These are phyloP conservation scores for Boletus vinaceobasis DNA, from an alignment of 768 basidiomycete genomes.

Conservation along the genomic window DNA sequence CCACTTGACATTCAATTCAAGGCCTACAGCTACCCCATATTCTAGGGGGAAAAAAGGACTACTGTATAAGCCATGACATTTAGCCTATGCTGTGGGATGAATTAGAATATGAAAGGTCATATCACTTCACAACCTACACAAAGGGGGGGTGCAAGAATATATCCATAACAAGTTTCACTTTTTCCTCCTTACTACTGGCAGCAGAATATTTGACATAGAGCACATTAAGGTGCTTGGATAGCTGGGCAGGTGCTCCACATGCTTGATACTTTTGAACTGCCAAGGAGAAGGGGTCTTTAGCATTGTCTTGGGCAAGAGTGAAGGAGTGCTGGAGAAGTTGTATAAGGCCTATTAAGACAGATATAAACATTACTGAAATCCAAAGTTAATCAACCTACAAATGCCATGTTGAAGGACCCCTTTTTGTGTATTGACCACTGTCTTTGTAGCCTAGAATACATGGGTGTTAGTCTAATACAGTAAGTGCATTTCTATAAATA, in stretches of 20 bases:
- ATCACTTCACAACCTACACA: not conserved
- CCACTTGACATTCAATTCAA: not conserved
- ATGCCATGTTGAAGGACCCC: not conserved
- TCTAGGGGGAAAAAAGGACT: not conserved
- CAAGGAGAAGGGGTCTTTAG: not conserved
- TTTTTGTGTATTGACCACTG: not conserved
- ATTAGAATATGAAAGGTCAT: not conserved
- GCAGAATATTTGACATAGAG: not conserved
- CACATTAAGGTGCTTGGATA: not conserved
- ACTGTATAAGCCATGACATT: not conserved
- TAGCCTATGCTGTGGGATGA: not conserved
- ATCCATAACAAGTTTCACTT: not conserved
- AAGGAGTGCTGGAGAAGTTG: not conserved
- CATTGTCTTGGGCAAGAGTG: not conserved
- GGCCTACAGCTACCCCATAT: not conserved
- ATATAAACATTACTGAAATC: not conserved
- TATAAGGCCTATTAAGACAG: not conserved
- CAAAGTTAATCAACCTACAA: not conserved
- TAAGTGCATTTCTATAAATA: not conserved
- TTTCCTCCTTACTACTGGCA: not conserved
- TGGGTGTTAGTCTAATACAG: not conserved
- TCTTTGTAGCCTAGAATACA: not conserved
- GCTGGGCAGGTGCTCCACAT: not conserved
- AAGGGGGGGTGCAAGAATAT: not conserved
- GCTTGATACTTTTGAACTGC: not conserved